Percentiles rank a stretch among this genome's conserved stretches.
Evolutionary conservation across 805 yeast genomes (phyloP).

Genomic region (Phaffomyces thermotolerans): DNA sequence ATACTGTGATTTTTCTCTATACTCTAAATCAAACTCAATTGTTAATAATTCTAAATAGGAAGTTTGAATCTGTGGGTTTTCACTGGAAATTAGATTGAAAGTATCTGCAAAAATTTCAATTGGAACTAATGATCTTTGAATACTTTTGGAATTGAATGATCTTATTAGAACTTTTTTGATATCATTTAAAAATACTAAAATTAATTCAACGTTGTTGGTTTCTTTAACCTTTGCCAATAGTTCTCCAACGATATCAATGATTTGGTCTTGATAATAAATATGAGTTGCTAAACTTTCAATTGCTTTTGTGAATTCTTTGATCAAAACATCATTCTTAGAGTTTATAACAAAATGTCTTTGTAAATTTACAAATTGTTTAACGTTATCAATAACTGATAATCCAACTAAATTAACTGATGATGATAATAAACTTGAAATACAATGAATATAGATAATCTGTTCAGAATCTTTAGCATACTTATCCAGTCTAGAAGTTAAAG

Average conservation of each 20-base stretch:
- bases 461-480: slow-evolving; percentile 13
- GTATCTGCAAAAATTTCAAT: slow-evolving; percentile 21
- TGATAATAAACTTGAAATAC: slow-evolving; percentile 54
- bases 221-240: slow-evolving; percentile 38
- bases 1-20: slow-evolving; percentile 9
- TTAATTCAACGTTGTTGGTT: slow-evolving; percentile 8
- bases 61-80: slow-evolving; percentile 9
- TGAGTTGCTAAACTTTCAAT: slow-evolving; percentile 69
- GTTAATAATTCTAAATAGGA: slow-evolving; percentile 15
- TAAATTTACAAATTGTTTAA: slow-evolving; percentile 48
- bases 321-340: slow-evolving; percentile 23
- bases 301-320: slow-evolving; percentile 44
- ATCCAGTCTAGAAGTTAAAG: slow-evolving; percentile 33
- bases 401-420: slow-evolving; percentile 84
- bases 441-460: slow-evolving; percentile 30
- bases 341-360: slow-evolving; percentile 31
- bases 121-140: slow-evolving; percentile 21
- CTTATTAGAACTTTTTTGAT: slow-evolving; percentile 11
- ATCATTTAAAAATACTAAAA: slow-evolving; percentile 12
- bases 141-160: slow-evolving; percentile 13
- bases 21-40: slow-evolving; percentile 15
- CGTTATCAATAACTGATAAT: slow-evolving; percentile 72
- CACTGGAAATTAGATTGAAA: slow-evolving; percentile 11
- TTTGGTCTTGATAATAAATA: slow-evolving; percentile 80
- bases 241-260: slow-evolving; percentile 72